These are phyloP conservation scores for Backusella sp. DNA, from an alignment of 192 early-diverging fungal species.

Conservation along the genomic window DNA sequence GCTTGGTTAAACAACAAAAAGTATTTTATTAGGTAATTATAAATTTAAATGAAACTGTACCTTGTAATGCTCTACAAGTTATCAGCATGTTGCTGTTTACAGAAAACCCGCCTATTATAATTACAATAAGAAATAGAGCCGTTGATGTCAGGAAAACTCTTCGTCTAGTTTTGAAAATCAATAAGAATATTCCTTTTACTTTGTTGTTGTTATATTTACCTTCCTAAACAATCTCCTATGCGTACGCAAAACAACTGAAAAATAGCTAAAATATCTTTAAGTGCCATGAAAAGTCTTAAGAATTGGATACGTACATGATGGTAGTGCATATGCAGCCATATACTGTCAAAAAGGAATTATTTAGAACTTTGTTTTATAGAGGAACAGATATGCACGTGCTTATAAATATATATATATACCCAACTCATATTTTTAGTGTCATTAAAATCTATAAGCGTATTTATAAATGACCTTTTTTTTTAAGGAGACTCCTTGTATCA, in stretches of 20 bases:
- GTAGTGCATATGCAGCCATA: background rate
- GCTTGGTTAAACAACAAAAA: background rate
- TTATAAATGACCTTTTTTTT: background rate
- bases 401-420: background rate
- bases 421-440: background rate
- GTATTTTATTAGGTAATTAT: background rate
- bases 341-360: background rate
- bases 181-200: background rate
- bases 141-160: background rate
- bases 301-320: background rate
- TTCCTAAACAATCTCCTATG: background rate
- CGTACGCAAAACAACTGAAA: background rate
- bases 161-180: background rate
- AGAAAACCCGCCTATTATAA: background rate
- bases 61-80: background rate
- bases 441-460: background rate
- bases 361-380: background rate
- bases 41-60: background rate
- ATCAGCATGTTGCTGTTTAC: background rate
- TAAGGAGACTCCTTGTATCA: background rate
- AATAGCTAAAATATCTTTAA: background rate
- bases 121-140: background rate
- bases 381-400: background rate
- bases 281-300: background rate
- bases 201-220: background rate